Evolutionary conservation across 441 rosid genomes (phyloP), one percentile per base, ranked within the genome.

Genomic region (Eruca vesicaria): DNA sequence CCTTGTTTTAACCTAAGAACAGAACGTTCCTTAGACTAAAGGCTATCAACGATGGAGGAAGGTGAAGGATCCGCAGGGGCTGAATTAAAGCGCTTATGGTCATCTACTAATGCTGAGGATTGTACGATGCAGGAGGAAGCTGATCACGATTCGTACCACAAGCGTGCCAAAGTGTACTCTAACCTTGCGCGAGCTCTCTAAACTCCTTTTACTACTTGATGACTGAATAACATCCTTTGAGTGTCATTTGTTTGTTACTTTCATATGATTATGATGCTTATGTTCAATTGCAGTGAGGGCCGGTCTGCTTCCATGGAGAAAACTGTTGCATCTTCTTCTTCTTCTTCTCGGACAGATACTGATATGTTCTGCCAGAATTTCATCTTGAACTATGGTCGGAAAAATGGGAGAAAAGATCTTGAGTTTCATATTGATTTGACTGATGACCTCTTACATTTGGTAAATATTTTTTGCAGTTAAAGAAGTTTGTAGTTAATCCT

Each of bases 371-470:
- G 82, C 80, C 89, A 82, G 74, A 88, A 89, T 77, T 90, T 84
- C 79, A 76, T 83, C 84, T 86, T 89, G 84, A 89, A 86, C 82
- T 80, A 78, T 18, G 75, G 75, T 80, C 79, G 80, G 70, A 78
- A 84, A 65, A 90, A 78, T 52, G 87, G n/a, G n/a, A n/a, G n/a
- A n/a, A n/a, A 89, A 69, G 92, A 88, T 72, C 76, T 73, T 5
- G 89, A 88, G 83, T 82, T 91, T 70, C 88, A 86, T 65, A 93
- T 96, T 90, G 99, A 96, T 88, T 92, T 96, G 74, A 90, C 97
- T 0, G 97, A 93, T 79, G 99, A 96, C 79, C 78, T 96, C 32
- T 80, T 96, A 84, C 99, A 96, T 80, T 88, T 90, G 99, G 98
- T 93, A 86, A 66, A 31, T 57, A 16, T 20, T 16, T 16, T 58